Evolutionary conservation across 495 filamentous ascomycete genomes (phyloP), one percentile per base, ranked within the genome.

Genomic region (Lophiotrema nucula): DNA sequence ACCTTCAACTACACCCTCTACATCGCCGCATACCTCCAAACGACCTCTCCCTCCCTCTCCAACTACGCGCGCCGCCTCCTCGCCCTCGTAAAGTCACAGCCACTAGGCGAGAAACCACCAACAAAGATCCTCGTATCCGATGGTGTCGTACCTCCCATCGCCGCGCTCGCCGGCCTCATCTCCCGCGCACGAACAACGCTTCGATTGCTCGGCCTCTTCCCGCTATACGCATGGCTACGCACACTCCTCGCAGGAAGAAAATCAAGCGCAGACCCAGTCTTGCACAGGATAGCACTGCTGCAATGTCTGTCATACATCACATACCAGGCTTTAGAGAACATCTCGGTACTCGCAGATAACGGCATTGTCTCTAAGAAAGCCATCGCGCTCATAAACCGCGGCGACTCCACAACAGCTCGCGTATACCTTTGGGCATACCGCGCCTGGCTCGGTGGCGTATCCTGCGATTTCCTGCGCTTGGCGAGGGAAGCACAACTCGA

Each of bases 1-100:
- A 70, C 70, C 53, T 60, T 68, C 49, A 72, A 70, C 62, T 72
- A 72, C 59, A 65, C 64, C 49, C 67, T 72, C 53, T 72, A 72
- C 62, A 62, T 70, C 21, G 64, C 70, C 50, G 68, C 70, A 18
- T 69, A 68, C 64, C 64, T 70, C 33, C 57, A 69, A 44, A 44
- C 68, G 31, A 61, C 62, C 23, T 47, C 66, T 35, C 56, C 58
- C 25, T 47, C 58, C 38, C 33, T 66, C 23, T 33, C 61, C 12
- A 19, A 26, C 39, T 37, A 42, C 39, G 42, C 68, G 15, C 59
- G 37, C 31, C 47, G 55, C 38, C 58, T 72, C 25, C 62, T 67
- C 47, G 54, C 56, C 26, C 56, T 67, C 23, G 45, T 56, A 15
- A 43, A 59, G 16, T 24, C 33, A 35, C 38, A 21, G 23, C 28